phyloP scores from a whole-genome alignment of 2,329 filamentous ascomycete species.

The Trichoderma sp. region DNA sequence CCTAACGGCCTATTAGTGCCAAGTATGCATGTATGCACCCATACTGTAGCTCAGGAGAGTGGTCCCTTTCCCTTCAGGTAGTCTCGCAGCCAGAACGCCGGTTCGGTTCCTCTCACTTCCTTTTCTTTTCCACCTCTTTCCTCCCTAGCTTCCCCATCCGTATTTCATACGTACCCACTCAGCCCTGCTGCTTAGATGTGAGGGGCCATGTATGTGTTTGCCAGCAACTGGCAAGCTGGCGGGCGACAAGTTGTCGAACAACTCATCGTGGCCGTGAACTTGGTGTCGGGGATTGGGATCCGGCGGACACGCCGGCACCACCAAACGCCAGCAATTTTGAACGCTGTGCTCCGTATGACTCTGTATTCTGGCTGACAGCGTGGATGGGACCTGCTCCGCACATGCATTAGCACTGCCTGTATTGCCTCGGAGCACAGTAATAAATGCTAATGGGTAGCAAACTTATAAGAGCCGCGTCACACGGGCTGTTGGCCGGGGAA shows the following conservation, averaged over 20 bases:
- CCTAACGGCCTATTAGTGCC: background rate
- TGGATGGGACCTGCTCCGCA: conserved; percentile 16
- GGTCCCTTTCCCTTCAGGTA: background rate
- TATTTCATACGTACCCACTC: conserved; percentile 11
- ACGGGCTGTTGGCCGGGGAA: conserved; percentile 6
- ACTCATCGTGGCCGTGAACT: conserved; percentile 13
- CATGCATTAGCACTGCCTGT: conserved; percentile 11
- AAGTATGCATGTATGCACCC: conserved; percentile 1
- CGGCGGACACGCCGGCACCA: conserved; percentile 6
- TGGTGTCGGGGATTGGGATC: conserved; percentile 10
- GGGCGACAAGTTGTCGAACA: conserved; percentile 17
- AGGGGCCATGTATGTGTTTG: conserved; percentile 17
- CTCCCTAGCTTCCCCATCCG: background rate
- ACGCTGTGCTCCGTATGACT: background rate
- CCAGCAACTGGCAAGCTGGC: conserved; percentile 11
- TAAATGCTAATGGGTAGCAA: conserved; percentile 5
- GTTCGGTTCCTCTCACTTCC: background rate
- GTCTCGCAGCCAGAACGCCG: background rate
- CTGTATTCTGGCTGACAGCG: conserved; percentile 10
- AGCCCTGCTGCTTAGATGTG: conserved; percentile 14
- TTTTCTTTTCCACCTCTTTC: background rate
- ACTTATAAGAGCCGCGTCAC: conserved; percentile 17
- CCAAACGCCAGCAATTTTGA: background rate
- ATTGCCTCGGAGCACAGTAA: background rate
- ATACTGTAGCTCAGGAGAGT: background rate